Percentiles rank a stretch among this genome's conserved stretches.
Evolutionary conservation across 805 yeast species (phyloP).

Genomic region (Candida sakaeoensis): DNA sequence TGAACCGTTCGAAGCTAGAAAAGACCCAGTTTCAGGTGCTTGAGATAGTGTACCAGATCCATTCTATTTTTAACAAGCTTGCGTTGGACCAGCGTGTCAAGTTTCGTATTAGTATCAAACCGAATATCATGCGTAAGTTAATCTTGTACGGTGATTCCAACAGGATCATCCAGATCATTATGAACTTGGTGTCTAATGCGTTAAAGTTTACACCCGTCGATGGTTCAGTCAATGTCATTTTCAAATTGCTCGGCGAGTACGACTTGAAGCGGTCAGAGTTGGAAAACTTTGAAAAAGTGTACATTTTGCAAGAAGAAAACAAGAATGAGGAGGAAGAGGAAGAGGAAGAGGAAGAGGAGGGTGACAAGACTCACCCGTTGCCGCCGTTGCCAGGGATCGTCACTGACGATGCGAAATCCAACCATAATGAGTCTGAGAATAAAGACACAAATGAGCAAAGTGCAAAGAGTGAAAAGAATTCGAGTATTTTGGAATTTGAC

Average conservation of each 20-base stretch:
- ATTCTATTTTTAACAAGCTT: constrained; percentile 77
- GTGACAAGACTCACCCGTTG: not conserved
- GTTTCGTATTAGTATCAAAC: constrained; percentile 56
- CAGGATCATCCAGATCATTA: constrained; percentile 83
- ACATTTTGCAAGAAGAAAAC: constrained; percentile 24
- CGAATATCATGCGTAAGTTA: constrained; percentile 57
- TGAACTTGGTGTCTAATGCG: constrained; percentile 88
- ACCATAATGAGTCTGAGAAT: too few relatives aligned
- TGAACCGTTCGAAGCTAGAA: constrained; percentile 79
- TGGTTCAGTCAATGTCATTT: constrained; percentile 68
- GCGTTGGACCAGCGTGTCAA: constrained; percentile 75
- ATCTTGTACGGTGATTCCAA: constrained; percentile 84
- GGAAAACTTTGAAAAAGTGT: constrained; percentile 45
- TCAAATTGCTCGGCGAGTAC: constrained; percentile 64
- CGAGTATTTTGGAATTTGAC: constrained; percentile 1
- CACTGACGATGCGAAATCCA: too few relatives aligned
- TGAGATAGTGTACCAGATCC: constrained; percentile 81
- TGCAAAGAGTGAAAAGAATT: too few relatives aligned
- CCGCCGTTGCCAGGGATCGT: not conserved
- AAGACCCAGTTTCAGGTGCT: constrained; percentile 72
- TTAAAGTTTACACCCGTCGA: constrained; percentile 91
- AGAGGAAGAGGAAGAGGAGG: not conserved
- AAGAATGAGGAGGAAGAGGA: not conserved
- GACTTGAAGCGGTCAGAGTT: constrained; percentile 46
- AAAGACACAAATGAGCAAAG: too few relatives aligned